phyloP scores from a whole-genome alignment of 2,329 filamentous ascomycete genomes.

The Thelonectria olida region DNA sequence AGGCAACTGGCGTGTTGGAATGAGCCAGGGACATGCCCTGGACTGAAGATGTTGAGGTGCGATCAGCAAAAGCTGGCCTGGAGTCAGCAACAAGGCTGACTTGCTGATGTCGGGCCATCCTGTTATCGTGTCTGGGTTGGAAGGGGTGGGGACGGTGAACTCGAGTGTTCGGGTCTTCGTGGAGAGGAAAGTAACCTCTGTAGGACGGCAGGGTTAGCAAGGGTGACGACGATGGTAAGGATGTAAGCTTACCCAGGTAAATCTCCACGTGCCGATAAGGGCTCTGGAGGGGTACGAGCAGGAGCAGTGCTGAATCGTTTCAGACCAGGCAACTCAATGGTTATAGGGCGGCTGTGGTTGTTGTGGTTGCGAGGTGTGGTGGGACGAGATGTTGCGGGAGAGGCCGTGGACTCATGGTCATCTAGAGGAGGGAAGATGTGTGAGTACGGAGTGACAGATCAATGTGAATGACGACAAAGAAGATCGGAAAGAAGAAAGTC shows the following conservation, averaged over 20 bases:
- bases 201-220: not conserved
- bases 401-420: conserved; percentile 26
- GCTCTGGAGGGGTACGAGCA: conserved; percentile 56
- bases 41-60: conserved; percentile 40
- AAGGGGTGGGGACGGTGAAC: conserved; percentile 63
- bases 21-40: conserved; percentile 30
- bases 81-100: conserved; percentile 46
- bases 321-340: conserved; percentile 59
- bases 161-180: conserved; percentile 62
- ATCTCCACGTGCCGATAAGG: conserved; percentile 67
- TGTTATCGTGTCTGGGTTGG: conserved; percentile 48
- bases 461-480: not conserved
- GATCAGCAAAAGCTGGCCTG: conserved; percentile 37
- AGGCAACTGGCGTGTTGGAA: conserved; percentile 56
- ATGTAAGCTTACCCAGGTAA: conserved; percentile 60
- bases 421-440: conserved; percentile 23
- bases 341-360: conserved; percentile 57
- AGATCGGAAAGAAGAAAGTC: conserved; percentile 23
- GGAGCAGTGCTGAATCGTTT: conserved; percentile 52
- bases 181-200: conserved; percentile 69
- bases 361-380: conserved; percentile 32
- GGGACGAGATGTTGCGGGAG: conserved; percentile 32
- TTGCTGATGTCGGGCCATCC: conserved; percentile 49
- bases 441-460: conserved; percentile 11
- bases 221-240: not conserved